Evolutionary conservation across 83 land plant genomes (phyloP), one percentile per base, ranked within the genome.

Genomic region (Picea engelmannii): DNA sequence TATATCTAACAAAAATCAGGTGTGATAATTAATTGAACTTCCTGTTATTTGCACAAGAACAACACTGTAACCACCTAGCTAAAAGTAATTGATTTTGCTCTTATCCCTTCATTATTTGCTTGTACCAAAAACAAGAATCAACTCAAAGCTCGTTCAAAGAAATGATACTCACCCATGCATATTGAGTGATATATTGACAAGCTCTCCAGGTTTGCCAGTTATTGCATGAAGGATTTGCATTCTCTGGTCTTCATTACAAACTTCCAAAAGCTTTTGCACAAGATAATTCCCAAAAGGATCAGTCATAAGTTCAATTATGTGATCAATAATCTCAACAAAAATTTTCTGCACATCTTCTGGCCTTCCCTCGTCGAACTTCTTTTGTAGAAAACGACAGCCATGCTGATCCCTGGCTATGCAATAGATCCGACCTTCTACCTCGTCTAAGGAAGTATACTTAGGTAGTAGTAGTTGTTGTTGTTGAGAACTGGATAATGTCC

Each of bases 201-300:
- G 82, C 4, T 87, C 87, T 24, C 81, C 85, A 20, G 82, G 38
- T 47, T 71, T 85, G 44, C 83, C 81, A 6, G 92, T 90, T 23
- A 92, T 65, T 24, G 82, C 81, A 59, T 55, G 52, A 79, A 92
- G 84, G 59, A 92, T 87, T 62, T 83, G 80, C 82, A 78, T 82
- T 27, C 82, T 76, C 65, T 92, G 92, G 24, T 84, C 86, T 81
- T 87, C 88, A 81, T 38, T 81, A 58, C 94, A 92, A 20, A 85
- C 88, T 52, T 87, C 92, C 75, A 92, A 68, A 58, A 92, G 84
- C 86, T 87, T 90, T 80, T 92, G 94, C 6, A 92, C 85, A 35
- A 92, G 88, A 82, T 92, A 92, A 79, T 92, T 92, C 40, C 94
- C 94, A 86, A 92, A 87, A 16, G 88, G 88, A 79, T 92, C 90